These are phyloP conservation scores for Podospora bellae-mahoneyi DNA, from an alignment of 495 filamentous ascomycete species.

Conservation along the genomic window DNA sequence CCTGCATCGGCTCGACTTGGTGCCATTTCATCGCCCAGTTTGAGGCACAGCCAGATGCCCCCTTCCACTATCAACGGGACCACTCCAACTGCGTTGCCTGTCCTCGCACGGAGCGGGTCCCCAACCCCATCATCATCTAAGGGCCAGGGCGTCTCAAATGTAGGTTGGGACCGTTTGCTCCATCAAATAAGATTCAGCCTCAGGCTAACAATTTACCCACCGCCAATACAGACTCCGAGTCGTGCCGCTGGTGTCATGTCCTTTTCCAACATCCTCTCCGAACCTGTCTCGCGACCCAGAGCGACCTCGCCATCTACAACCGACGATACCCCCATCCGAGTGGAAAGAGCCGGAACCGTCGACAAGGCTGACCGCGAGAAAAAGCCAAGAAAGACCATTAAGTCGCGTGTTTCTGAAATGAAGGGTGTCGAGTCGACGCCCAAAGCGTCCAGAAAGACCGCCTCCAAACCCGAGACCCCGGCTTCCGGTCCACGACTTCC, in stretches of 20 bases:
- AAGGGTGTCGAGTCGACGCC: conserved; percentile 39
- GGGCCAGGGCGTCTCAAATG: conserved; percentile 33
- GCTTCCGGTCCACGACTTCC: conserved; percentile 45
- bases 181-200: background rate
- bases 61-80: conserved; percentile 45
- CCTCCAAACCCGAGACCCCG: conserved; percentile 44
- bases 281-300: conserved; percentile 52
- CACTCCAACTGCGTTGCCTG: conserved; percentile 38
- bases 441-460: conserved; percentile 39
- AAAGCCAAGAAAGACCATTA: conserved; percentile 41
- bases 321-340: conserved; percentile 29
- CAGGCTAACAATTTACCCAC: background rate
- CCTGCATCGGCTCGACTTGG: conserved; percentile 36
- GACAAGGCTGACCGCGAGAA: conserved; percentile 30
- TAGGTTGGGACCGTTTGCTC: conserved; percentile 25
- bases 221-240: conserved; percentile 51
- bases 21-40: conserved; percentile 50
- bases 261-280: conserved; percentile 84
- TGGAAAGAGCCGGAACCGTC: conserved; percentile 25
- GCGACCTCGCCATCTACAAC: conserved; percentile 37
- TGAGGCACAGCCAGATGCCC: conserved; percentile 44
- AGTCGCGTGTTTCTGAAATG: conserved; percentile 41
- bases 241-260: conserved; percentile 82
- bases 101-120: conserved; percentile 46
- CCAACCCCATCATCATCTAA: conserved; percentile 32